Evolutionary conservation across 768 basidiomycete species (phyloP).

Genomic region (Dioszegia hungarica): DNA sequence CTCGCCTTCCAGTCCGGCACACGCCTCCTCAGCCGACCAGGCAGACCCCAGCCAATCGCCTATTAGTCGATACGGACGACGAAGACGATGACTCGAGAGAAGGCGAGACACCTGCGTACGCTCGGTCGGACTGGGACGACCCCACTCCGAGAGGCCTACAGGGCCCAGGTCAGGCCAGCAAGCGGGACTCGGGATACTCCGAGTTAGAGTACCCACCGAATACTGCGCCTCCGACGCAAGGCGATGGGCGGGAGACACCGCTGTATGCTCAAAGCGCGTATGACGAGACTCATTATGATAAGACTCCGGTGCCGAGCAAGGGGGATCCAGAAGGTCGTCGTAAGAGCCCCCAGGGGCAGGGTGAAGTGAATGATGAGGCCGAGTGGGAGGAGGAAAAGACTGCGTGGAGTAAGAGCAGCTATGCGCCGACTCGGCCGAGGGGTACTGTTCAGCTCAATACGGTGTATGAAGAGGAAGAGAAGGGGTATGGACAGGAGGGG

Average conservation of each 20-base stretch:
- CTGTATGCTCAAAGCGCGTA: slow-evolving; percentile 19
- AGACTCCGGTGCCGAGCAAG: background rate
- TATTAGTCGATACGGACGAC: background rate
- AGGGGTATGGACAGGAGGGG: background rate
- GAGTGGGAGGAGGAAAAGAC: background rate
- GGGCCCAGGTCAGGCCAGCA: no score
- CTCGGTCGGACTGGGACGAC: slow-evolving; percentile 20
- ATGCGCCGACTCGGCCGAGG: background rate
- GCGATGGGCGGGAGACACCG: slow-evolving; percentile 10
- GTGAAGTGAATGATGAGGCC: no score
- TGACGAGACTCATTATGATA: slow-evolving; percentile 4
- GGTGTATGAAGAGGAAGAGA: background rate
- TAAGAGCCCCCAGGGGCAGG: no score
- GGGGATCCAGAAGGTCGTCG: no score
- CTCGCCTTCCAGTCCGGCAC: slow-evolving; percentile 6
- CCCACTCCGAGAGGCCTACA: no score
- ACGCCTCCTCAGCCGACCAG: background rate
- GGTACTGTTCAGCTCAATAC: background rate
- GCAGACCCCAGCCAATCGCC: background rate
- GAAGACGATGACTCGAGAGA: slow-evolving; percentile 5
- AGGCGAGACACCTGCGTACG: slow-evolving; percentile 14
- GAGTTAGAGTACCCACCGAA: slow-evolving; percentile 1
- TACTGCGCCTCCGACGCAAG: background rate
- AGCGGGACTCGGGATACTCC: background rate
- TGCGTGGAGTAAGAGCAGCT: slow-evolving; percentile 6